Base-by-base conservation (phyloP, 2,329 filamentous ascomycete species). In the Tolypocladium pustulatum region DNA sequence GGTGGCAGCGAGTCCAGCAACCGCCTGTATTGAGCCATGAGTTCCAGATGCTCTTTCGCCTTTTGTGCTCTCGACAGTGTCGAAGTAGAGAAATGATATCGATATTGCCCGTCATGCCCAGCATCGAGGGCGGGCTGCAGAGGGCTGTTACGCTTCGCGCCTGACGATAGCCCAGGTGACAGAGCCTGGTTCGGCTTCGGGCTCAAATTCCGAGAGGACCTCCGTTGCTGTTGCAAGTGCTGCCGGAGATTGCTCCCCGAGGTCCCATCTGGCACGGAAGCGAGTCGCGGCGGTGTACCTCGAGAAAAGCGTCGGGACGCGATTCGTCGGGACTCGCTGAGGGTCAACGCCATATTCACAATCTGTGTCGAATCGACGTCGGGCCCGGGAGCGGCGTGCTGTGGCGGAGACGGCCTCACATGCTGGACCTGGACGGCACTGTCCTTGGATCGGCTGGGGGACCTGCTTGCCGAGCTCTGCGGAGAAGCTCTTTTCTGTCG, bases 291-390 rank as follows among this genome's bases (percentile, higher is more conserved):
- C 36, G 74, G 82, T 40, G 75, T 76, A 58, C 71, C 81, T 68
- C 69, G 83, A 58, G 67, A 83, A 64, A 72, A 80, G 71, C 76
- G 81, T 72, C 77, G 82, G 71, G 75, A 84, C 61, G 78, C 89
- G 73, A 80, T 80, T 68, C 84, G 84, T 63, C 85, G 84, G 67
- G 87, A 90, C 72, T 97, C 91, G 75, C 89, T 96, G 55, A 97
- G 74, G 63, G 88, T 94, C 65, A 97, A 75, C 1, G 93, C 93
- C 82, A 97, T 89, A 67, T 91, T 91, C 49, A 97, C 91, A 63
- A 97, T 95, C 71, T 96, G 90, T 4, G 88, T 84, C 9, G 92
- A 88, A 67, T 97, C 92, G 60, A 88, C 80, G 65, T 91, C 85
- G 25, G 89, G 69, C 6, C 71, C 65, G 17, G 41, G 10, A 8